Percentiles rank a stretch among this genome's conserved stretches.
Evolutionary conservation across 78 protist genomes (phyloP).

Genomic region (Dictyostelium capitatum): DNA sequence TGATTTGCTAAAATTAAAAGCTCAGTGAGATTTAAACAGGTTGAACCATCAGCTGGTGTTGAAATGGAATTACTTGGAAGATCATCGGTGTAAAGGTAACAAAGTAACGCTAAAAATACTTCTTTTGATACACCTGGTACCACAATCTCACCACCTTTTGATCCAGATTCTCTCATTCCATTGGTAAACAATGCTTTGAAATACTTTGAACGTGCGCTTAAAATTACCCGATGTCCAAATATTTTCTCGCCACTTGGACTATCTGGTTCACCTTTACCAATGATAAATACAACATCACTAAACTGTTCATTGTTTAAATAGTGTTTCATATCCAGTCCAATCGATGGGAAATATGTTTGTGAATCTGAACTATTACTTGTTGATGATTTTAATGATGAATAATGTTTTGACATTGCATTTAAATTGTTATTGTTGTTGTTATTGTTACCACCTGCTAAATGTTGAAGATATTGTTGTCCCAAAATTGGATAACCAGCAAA

Average conservation of each 20-base stretch:
- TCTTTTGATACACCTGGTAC: constrained; percentile 60
- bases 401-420: not conserved
- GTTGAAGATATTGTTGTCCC: not conserved
- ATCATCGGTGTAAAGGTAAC: constrained; percentile 79
- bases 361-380: constrained; percentile 19
- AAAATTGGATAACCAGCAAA: constrained; percentile 2
- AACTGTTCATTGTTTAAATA: constrained; percentile 65
- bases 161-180: constrained; percentile 69
- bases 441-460: not conserved
- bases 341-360: constrained; percentile 15
- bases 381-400: not conserved
- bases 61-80: constrained; percentile 7
- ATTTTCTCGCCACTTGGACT: constrained; percentile 19
- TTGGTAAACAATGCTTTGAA: constrained; percentile 69
- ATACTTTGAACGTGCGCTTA: constrained; percentile 70
- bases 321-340: constrained; percentile 48
- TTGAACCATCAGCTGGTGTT: not conserved
- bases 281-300: constrained; percentile 61
- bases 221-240: constrained; percentile 58
- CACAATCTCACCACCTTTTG: constrained; percentile 15
- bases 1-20: constrained; percentile 65
- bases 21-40: constrained; percentile 27
- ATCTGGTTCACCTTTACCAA: constrained; percentile 29
- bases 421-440: not conserved
- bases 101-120: constrained; percentile 57